Conservation (phyloP, 768 basidiomycete species). For the Macrolepiota fuliginosa region DNA sequence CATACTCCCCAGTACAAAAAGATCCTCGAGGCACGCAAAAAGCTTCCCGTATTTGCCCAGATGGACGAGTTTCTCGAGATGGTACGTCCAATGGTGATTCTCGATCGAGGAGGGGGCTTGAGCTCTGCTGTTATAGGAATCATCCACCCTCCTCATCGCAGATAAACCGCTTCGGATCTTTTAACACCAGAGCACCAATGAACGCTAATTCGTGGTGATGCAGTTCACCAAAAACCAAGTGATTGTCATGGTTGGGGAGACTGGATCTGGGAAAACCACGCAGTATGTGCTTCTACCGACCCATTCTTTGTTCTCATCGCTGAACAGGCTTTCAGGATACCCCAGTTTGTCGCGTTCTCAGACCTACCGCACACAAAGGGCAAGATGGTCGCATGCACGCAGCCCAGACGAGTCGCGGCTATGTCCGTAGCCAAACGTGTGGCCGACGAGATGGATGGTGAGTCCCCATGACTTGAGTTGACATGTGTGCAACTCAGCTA, state of each 20-base stretch:
- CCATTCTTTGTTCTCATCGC: constrained; percentile 12
- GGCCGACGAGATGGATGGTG: constrained; percentile 98
- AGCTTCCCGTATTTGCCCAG: constrained; percentile 87
- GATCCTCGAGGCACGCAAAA: constrained; percentile 81
- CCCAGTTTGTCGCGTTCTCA: constrained; percentile 93
- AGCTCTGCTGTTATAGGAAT: constrained; percentile 41
- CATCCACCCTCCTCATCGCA: constrained; percentile 29
- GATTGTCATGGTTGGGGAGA: constrained; percentile 90
- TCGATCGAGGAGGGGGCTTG: constrained; percentile 40
- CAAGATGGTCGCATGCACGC: constrained; percentile 94
- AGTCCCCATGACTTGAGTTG: constrained; percentile 24
- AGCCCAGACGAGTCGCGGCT: constrained; percentile 93
- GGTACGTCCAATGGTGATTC: constrained; percentile 47
- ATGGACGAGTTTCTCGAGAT: constrained; percentile 93
- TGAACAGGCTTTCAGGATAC: constrained; percentile 59
- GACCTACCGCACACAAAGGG: constrained; percentile 89
- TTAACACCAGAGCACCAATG: constrained; percentile 6
- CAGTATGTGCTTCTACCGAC: constrained; percentile 56
- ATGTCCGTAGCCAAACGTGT: constrained; percentile 99
- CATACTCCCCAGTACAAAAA: constrained; percentile 80
- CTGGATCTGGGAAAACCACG: constrained; percentile 94
- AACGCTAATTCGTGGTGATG: constrained; percentile 24
- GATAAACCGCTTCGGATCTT: constrained; percentile 17
- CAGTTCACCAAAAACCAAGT: constrained; percentile 82
- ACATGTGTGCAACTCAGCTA: neutral